Conservation (phyloP, 805 yeast genomes). For the Candida methanosorbosa region DNA sequence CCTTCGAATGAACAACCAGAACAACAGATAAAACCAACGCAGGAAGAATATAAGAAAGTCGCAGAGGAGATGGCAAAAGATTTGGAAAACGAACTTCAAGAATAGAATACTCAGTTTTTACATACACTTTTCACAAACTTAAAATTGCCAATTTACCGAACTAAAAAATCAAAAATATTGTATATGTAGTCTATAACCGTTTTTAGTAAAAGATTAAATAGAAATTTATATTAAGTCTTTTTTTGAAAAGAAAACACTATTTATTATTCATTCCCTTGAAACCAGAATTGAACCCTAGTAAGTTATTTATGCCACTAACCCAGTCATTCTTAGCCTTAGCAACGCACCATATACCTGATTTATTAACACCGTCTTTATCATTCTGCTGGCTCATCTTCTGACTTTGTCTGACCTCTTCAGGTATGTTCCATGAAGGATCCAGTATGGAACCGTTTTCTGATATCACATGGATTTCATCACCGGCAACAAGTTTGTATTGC, state of each 20-base stretch:
- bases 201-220: no score
- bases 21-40: no score
- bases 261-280: conserved; percentile 40
- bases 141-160: no score
- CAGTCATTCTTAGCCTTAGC: conserved; percentile 80
- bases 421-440: conserved; percentile 41
- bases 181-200: no score
- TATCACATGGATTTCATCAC: conserved; percentile 72
- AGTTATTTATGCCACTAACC: conserved; percentile 83
- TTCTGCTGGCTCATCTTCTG: conserved; percentile 1
- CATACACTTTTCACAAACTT: no score
- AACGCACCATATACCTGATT: conserved; percentile 78
- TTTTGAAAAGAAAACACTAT: no score
- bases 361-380: conserved; percentile 6
- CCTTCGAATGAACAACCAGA: background rate
- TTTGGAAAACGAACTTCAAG: conserved; percentile 13
- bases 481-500: conserved; percentile 56
- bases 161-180: no score
- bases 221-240: no score
- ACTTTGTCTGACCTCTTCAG: conserved; percentile 14
- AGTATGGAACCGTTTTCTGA: conserved; percentile 57
- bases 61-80: conserved; percentile 22
- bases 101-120: no score
- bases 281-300: conserved; percentile 81
- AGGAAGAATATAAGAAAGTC: conserved; percentile 17